Evolutionary conservation across 2,329 filamentous ascomycete species (phyloP).

Genomic region (Corniculantispora saksenae): DNA sequence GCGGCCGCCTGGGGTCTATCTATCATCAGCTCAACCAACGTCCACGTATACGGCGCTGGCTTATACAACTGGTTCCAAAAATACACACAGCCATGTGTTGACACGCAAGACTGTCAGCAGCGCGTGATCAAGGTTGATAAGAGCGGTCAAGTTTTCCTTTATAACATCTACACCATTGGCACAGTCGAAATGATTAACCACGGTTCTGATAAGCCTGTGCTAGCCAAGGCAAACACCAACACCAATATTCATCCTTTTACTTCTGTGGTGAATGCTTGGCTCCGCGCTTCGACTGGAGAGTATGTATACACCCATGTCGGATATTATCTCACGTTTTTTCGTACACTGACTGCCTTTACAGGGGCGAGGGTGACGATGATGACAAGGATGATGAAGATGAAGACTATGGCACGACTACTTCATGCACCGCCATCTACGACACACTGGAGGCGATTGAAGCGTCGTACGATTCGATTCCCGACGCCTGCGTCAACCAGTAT

Average conservation of each 20-base stretch:
- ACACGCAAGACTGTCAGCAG: conserved; percentile 25
- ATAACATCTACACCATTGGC: conserved; percentile 20
- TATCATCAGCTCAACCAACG: conserved; percentile 17
- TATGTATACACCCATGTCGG: conserved; percentile 2
- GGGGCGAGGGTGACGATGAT: not conserved
- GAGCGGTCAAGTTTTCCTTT: conserved; percentile 20
- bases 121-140: conserved; percentile 7
- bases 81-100: conserved; percentile 27
- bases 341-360: not conserved
- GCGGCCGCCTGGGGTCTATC: conserved; percentile 24
- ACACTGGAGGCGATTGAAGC: not conserved
- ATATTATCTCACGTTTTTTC: not conserved
- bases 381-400: not conserved
- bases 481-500: conserved; percentile 1
- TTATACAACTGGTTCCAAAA: conserved; percentile 28
- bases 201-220: not conserved
- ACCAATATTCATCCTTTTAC: conserved; percentile 20
- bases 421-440: not conserved
- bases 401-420: not conserved
- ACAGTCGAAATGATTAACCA: conserved; percentile 21
- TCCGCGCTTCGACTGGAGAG: conserved; percentile 17
- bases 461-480: not conserved
- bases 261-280: conserved; percentile 21
- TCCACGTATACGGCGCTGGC: conserved; percentile 27
- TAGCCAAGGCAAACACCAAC: conserved; percentile 21